Conservation (phyloP, 768 basidiomycete species). For the Hericium alpestre region DNA sequence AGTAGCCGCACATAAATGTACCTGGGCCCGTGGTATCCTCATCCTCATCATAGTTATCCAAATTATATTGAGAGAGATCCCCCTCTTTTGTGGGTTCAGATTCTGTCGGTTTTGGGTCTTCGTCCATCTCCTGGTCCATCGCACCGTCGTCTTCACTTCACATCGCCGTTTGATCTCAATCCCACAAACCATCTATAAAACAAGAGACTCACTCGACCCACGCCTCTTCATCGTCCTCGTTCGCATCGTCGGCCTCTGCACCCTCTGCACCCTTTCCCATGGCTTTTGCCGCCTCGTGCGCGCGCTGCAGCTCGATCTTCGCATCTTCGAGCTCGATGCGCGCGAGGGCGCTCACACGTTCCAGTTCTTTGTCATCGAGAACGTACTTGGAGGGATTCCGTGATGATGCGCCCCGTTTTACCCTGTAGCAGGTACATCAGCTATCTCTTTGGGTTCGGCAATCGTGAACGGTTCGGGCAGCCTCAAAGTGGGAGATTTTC, state of each 20-base stretch:
- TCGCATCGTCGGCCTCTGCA: constrained; percentile 51
- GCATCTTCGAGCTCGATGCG: constrained; percentile 87
- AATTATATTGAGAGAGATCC: constrained; percentile 78
- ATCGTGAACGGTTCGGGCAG: background rate
- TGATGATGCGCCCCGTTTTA: constrained; percentile 67
- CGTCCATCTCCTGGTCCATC: constrained; percentile 40
- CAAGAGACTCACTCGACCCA: constrained; percentile 81
- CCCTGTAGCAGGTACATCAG: constrained; percentile 31
- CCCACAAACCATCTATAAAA: background rate
- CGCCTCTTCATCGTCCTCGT: constrained; percentile 35
- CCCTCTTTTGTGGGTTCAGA: constrained; percentile 16
- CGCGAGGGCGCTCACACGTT: constrained; percentile 81
- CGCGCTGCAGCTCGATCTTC: constrained; percentile 70
- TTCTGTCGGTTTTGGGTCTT: constrained; percentile 29
- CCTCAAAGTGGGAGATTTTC: background rate
- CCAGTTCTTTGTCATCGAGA: constrained; percentile 82
- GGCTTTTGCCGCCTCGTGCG: constrained; percentile 61
- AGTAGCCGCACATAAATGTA: constrained; percentile 9
- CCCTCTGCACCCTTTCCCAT: constrained; percentile 62
- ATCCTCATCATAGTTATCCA: constrained; percentile 81
- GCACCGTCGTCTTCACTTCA: constrained; percentile 41
- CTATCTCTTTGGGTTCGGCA: background rate
- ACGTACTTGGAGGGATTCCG: constrained; percentile 78
- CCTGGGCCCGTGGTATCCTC: constrained; percentile 36
- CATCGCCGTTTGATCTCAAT: constrained; percentile 22